A percentile compares a stretch with the other conserved stretches of the same genome.
Evolutionary conservation across 2,329 filamentous ascomycete species (phyloP).

Genomic region (Fusarium odoratissimum): DNA sequence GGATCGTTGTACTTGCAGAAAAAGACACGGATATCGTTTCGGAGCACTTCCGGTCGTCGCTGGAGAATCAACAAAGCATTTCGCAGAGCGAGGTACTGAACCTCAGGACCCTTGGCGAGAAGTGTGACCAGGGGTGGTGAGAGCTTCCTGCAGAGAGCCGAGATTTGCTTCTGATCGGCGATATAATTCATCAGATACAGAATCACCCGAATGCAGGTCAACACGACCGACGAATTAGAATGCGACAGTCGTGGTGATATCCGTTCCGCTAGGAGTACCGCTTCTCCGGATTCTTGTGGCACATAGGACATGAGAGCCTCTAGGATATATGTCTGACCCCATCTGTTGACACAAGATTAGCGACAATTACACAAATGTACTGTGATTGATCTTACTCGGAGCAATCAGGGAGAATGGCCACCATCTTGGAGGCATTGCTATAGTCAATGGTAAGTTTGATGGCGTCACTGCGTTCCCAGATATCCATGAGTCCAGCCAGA

Average conservation of each 20-base stretch:
- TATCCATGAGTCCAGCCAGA: conserved; percentile 91
- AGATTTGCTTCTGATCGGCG: conserved; percentile 87
- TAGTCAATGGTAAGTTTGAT: conserved; percentile 99
- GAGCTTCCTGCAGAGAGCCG: conserved; percentile 87
- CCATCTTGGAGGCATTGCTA: conserved; percentile 96
- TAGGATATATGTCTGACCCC: conserved; percentile 98
- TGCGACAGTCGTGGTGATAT: conserved; percentile 96
- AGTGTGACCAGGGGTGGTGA: conserved; percentile 95
- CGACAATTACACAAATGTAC: neutral
- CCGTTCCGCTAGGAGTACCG: conserved; percentile 88
- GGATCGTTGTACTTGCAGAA: conserved; percentile 99
- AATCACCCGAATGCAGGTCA: conserved; percentile 96
- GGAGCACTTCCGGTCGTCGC: conserved; percentile 88
- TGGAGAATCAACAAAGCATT: conserved; percentile 96
- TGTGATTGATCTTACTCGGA: conserved; percentile 78
- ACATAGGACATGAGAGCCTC: conserved; percentile 98
- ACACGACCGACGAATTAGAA: conserved; percentile 94
- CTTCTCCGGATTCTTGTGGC: conserved; percentile 89
- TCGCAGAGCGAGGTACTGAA: conserved; percentile 95
- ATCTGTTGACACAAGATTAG: conserved; percentile 64
- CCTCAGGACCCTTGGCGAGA: conserved; percentile 94
- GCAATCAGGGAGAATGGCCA: conserved; percentile 94
- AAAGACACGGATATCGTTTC: conserved; percentile 97
- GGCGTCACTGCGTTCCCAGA: conserved; percentile 96
- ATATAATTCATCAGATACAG: conserved; percentile 99